Percentiles rank a stretch among this genome's conserved stretches.
These are phyloP conservation scores for Solanum pinnatisectum DNA, from an alignment of 257 asterid species.

Conservation along the genomic window DNA sequence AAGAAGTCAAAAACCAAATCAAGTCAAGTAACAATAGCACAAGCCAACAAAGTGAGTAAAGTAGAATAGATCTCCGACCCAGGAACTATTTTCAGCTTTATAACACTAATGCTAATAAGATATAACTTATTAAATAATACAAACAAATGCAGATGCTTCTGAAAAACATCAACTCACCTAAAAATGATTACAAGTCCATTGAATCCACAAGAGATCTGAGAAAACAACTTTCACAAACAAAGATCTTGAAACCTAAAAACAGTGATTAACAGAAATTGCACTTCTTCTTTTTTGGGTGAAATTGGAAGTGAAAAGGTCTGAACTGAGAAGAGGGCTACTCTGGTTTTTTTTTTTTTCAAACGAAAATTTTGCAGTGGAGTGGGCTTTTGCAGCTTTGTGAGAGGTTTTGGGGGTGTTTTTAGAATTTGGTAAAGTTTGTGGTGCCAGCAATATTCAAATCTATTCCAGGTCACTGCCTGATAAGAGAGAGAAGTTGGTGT, in stretches of 20 bases:
- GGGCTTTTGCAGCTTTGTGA: not conserved
- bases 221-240: not conserved
- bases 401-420: not conserved
- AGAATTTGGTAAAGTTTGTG: not conserved
- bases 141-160: not conserved
- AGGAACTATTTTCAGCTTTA: not conserved
- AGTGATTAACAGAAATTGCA: not conserved
- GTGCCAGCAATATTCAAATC: constrained; percentile 16
- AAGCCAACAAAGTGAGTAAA: not conserved
- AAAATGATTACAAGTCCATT: constrained; percentile 18
- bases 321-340: not conserved
- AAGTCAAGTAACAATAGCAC: not conserved
- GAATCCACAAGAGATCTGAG: constrained; percentile 27
- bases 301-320: not conserved
- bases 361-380: not conserved
- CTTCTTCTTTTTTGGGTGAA: not conserved
- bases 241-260: not conserved
- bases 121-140: not conserved
- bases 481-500: not conserved
- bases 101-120: not conserved
- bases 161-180: constrained; percentile 9
- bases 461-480: constrained; percentile 13
- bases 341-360: not conserved
- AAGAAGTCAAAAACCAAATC: not conserved
- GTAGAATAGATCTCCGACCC: not conserved